A percentile compares a stretch with the other conserved stretches of the same genome.
Evolutionary conservation across 169 alveolate species (phyloP).

Genomic region (Besnoitia besnoiti): DNA sequence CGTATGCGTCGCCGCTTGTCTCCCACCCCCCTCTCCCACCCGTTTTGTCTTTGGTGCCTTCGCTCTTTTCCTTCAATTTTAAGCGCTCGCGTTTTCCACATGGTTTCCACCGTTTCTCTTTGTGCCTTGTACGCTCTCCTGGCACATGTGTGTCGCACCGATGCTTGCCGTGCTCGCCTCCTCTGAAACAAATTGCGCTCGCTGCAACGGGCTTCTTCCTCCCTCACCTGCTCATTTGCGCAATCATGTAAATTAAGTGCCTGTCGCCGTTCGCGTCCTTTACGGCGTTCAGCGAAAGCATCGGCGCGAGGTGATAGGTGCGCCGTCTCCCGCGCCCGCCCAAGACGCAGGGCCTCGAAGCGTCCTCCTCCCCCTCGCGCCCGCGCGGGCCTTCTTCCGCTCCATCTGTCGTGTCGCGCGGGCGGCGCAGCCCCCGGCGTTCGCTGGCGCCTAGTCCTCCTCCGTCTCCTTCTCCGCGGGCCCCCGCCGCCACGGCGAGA

Average conservation of each 20-base stretch:
- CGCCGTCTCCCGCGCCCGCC: not conserved
- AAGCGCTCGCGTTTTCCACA: too few relatives aligned
- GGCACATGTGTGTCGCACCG: too few relatives aligned
- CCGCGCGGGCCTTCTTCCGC: not conserved
- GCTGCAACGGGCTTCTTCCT: not conserved
- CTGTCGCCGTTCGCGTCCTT: not conserved
- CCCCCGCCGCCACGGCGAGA: not conserved
- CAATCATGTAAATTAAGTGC: not conserved
- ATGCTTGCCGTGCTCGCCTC: too few relatives aligned
- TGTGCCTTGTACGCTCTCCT: too few relatives aligned
- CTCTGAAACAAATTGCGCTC: not conserved
- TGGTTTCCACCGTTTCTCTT: too few relatives aligned
- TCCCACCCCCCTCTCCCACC: not conserved
- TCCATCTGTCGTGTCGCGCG: not conserved
- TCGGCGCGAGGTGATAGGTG: not conserved
- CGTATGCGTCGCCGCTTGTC: not conserved
- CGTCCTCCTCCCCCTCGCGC: not conserved
- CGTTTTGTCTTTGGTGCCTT: not conserved
- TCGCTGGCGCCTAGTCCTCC: too few relatives aligned
- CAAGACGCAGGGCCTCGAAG: not conserved
- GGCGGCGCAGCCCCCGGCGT: not conserved
- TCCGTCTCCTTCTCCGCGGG: not conserved
- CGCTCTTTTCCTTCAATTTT: too few relatives aligned
- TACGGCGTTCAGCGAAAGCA: not conserved
- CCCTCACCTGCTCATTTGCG: not conserved